phyloP scores from a whole-genome alignment of 768 basidiomycete genomes.

The Russula olivacea region DNA sequence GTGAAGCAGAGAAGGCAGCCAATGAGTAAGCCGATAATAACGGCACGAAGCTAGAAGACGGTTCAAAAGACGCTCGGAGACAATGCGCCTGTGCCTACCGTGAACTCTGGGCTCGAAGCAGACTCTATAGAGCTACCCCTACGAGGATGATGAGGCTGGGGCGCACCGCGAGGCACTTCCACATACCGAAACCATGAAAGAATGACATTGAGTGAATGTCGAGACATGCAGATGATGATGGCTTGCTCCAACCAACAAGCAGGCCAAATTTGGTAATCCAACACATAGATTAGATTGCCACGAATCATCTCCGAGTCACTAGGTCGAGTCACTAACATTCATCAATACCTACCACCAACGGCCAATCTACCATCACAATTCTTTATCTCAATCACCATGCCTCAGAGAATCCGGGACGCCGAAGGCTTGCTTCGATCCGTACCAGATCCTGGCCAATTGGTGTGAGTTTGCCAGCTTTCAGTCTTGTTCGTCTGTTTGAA shows the following conservation, averaged over 20 bases:
- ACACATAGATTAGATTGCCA: neutral
- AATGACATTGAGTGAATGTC: neutral
- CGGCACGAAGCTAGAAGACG: constrained; percentile 40
- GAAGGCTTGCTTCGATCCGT: constrained; percentile 41
- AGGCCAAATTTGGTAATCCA: constrained; percentile 1
- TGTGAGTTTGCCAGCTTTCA: constrained; percentile 33
- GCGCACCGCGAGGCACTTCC: neutral
- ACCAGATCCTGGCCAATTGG: constrained; percentile 39
- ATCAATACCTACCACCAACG: too few relatives aligned
- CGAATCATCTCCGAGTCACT: too few relatives aligned
- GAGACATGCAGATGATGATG: neutral
- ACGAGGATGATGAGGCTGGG: neutral
- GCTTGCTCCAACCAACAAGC: neutral
- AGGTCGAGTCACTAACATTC: too few relatives aligned
- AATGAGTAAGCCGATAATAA: constrained; percentile 72
- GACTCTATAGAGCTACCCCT: neutral
- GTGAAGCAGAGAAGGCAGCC: constrained; percentile 89
- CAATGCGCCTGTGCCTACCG: constrained; percentile 5
- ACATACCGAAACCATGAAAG: constrained; percentile 9
- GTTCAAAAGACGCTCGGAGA: neutral
- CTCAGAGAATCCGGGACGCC: constrained; percentile 38
- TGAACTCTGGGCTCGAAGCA: constrained; percentile 22
- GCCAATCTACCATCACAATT: neutral
- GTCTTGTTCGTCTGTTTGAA: constrained; percentile 3
- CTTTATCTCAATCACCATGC: constrained; percentile 25